Conservation (phyloP, 495 filamentous ascomycete genomes). For the Xylaria venustula region DNA sequence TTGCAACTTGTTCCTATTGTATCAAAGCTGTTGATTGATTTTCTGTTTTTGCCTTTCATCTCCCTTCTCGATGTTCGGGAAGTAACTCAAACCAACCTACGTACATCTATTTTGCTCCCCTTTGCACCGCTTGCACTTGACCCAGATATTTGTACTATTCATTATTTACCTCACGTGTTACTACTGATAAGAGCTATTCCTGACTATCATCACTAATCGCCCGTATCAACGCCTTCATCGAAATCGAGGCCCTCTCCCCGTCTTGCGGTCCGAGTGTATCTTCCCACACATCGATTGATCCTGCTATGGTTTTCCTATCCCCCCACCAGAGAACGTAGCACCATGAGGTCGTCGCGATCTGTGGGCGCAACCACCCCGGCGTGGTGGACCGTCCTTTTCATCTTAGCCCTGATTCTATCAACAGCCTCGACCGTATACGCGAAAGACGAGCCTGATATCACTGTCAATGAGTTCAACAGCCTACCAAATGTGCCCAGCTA, state of each 20-base stretch:
- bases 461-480: slow-evolving; percentile 57
- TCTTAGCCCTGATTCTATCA: slow-evolving; percentile 29
- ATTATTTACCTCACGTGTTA: not conserved
- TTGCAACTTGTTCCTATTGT: not conserved
- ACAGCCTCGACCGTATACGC: slow-evolving; percentile 38
- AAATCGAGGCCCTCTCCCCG: not conserved
- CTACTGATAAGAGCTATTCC: slow-evolving; percentile 4
- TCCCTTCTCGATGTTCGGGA: not conserved
- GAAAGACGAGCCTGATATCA: slow-evolving; percentile 50
- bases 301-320: slow-evolving; percentile 28
- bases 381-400: slow-evolving; percentile 34
- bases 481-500: slow-evolving; percentile 67
- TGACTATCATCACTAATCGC: not conserved
- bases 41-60: not conserved
- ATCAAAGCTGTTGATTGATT: not conserved
- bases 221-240: not conserved
- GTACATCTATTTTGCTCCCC: not conserved
- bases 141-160: not conserved
- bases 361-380: slow-evolving; percentile 41
- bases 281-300: not conserved
- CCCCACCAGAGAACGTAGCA: slow-evolving; percentile 21
- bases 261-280: not conserved
- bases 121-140: not conserved
- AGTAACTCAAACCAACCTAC: not conserved
- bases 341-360: slow-evolving; percentile 48